Base-by-base conservation (phyloP, 805 yeast species). In the Candida takata region DNA sequence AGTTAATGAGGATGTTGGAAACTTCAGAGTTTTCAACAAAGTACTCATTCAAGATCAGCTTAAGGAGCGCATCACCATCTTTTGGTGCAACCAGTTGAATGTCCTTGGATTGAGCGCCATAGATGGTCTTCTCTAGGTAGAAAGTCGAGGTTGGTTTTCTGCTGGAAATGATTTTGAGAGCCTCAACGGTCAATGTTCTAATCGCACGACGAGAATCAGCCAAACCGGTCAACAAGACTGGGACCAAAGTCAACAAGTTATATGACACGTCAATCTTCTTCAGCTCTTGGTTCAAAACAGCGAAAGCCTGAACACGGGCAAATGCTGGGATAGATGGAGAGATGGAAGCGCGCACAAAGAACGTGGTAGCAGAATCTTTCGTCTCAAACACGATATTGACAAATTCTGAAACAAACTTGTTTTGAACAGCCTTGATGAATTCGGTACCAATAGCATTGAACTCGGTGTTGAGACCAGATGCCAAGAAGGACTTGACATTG, bases 81-180 rank as follows among this genome's bases (percentile, higher is more conserved):
- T 72, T 72, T 25, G 86, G 81, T 16, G 79, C 61, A 18, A 84
- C 65, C 36, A 79, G 62, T 18, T 80, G 73, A 34, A 82, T 57
- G 13, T 65, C 60, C 10, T 61, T 49, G 3, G 72, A 64, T 8
- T 62, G 55, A 4, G 51, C 51, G 10, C 81, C 86, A 52, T 81
- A 88, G 12, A 86, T 64, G 31, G 67, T 64, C 13, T 72, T 65
- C 21, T 68, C 69, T 56, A 80, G 55, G 36, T 76, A 64, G 48
- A 65, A 67, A 31, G 64, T 61, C 13, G 61, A 42, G 8, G 54
- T 47, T 27, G 65, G 52, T n/a, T 42, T 35, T 57, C 69, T 60
- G 26, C 54, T 49, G 4, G 61, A 38, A 35, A 72, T 63, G 15
- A 53, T 49, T 33, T 55, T 57, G 34, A 75, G 42, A 16, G 67